A percentile compares a stretch with the other conserved stretches of the same genome.
Conservation (phyloP, 805 yeast species). For the Suhomyces prunicola region DNA sequence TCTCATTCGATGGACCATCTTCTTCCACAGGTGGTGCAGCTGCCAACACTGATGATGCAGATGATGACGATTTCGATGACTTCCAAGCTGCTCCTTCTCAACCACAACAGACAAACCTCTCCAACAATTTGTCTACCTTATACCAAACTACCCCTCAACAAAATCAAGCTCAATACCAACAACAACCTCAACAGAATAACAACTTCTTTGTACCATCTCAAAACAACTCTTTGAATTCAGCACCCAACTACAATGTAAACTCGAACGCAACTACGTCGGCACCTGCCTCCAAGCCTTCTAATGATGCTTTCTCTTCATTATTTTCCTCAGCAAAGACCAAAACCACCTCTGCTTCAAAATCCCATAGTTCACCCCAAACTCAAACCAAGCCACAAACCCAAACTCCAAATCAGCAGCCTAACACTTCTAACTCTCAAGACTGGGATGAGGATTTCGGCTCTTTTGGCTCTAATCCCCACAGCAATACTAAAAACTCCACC, state of each 20-base stretch:
- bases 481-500: conserved; percentile 7
- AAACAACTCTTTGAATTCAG: conserved; percentile 9
- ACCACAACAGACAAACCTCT: conserved; percentile 16
- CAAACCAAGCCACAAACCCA: conserved; percentile 6
- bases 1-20: conserved; percentile 34
- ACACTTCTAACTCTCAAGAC: conserved; percentile 12
- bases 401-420: neutral
- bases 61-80: conserved; percentile 77
- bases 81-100: conserved; percentile 66
- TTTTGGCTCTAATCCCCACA: conserved; percentile 22
- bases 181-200: conserved; percentile 12
- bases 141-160: conserved; percentile 23
- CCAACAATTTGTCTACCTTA: conserved; percentile 27
- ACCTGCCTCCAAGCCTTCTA: conserved; percentile 20
- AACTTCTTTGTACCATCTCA: conserved; percentile 8
- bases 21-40: conserved; percentile 13
- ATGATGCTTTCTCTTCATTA: conserved; percentile 72
- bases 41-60: conserved; percentile 22
- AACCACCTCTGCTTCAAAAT: conserved; percentile 14
- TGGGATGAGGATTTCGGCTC: conserved; percentile 33
- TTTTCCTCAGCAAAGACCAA: conserved; percentile 62
- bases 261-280: conserved; percentile 29
- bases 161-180: conserved; percentile 7
- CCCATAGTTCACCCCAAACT: neutral
- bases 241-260: conserved; percentile 18